Percentiles rank a stretch among this genome's conserved stretches.
phyloP scores from a whole-genome alignment of 1,139 yeast genomes.

The Sugiyamaella xylanicola region DNA sequence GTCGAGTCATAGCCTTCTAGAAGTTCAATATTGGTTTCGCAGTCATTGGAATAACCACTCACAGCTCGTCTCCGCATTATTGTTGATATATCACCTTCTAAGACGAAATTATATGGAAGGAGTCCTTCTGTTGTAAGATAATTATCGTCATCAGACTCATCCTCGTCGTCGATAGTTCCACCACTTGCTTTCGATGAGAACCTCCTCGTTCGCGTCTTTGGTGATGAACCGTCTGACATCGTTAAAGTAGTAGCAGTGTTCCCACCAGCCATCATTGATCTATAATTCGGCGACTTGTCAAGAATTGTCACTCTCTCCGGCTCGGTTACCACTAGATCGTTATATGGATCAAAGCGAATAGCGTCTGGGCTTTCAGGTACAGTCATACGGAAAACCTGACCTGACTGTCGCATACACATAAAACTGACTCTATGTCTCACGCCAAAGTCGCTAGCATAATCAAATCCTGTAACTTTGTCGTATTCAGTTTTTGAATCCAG shows the following conservation, averaged over 20 bases:
- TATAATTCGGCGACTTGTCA: conserved; percentile 12
- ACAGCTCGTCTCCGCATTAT: conserved; percentile 69
- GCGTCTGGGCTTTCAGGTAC: conserved; percentile 69
- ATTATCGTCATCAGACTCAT: conserved; percentile 32
- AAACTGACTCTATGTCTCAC: conserved; percentile 53
- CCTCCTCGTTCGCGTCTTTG: conserved; percentile 18
- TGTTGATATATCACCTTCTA: conserved; percentile 41
- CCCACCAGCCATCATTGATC: background rate
- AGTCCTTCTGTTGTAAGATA: conserved; percentile 32
- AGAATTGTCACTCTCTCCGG: conserved; percentile 53
- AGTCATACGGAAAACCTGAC: conserved; percentile 80
- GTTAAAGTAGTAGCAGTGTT: background rate
- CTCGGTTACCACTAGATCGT: conserved; percentile 69
- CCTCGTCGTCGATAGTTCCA: conserved; percentile 30
- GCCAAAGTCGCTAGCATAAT: conserved; percentile 64
- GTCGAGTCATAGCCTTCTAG: conserved; percentile 48
- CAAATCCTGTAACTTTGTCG: conserved; percentile 83
- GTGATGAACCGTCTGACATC: conserved; percentile 7
- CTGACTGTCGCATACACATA: conserved; percentile 88
- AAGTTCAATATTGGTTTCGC: conserved; percentile 62
- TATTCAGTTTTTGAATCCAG: conserved; percentile 73
- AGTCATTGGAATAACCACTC: conserved; percentile 73
- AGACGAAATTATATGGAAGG: conserved; percentile 31
- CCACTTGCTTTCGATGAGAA: conserved; percentile 13
- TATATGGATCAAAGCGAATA: conserved; percentile 66